Evolutionary conservation across 345 rosid species (phyloP), one percentile per base, ranked within the genome.

Genomic region (Toxicodendron radicans): DNA sequence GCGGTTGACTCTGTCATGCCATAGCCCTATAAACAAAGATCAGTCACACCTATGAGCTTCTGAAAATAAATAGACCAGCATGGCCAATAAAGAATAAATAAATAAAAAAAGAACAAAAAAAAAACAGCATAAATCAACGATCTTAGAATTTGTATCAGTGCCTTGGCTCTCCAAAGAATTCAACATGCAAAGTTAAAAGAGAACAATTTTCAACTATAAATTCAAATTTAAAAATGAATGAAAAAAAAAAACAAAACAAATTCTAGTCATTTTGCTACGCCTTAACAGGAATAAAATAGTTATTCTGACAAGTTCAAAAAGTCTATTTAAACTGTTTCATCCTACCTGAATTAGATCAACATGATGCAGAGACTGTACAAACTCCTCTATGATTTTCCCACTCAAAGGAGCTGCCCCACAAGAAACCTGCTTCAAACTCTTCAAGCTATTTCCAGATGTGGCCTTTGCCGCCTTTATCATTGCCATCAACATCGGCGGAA

Each of bases 1-100:
- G 96, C 97, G 0, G 93, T 86, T 12, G 93, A 85, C 75, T 94
- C 97, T 1, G 98, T 89, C 94, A 92, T 77, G 38, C 97, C 98
- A 83, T 92, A 92, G 38, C 98, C 98, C 98, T 94, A 72, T 11
- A 75, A 62, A 58, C 58, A 67, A 14, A 68, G 51, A 56, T 58
- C 30, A 58, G 32, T 66, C 68, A 76, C 7, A 27, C 13, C 11
- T 43, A 18, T 4, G 58, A 33, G 51, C 62, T 52, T 46, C 18
- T 35, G 17, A 72, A 71, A 41, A 64, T 24, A 17, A 35, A 64
- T 23, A 11, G 17, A 23, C 69, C 5, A 61, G 51, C 68, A 35
- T 20, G 11, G 14, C 30, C 30, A 4, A 33, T n/a, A 33, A 20
- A 17, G 24, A 21, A 35, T 4, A 38, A 58, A 54, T 53, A 56